These are phyloP conservation scores for Colletotrichum lini DNA, from an alignment of 2,329 filamentous ascomycete species.

Conservation along the genomic window DNA sequence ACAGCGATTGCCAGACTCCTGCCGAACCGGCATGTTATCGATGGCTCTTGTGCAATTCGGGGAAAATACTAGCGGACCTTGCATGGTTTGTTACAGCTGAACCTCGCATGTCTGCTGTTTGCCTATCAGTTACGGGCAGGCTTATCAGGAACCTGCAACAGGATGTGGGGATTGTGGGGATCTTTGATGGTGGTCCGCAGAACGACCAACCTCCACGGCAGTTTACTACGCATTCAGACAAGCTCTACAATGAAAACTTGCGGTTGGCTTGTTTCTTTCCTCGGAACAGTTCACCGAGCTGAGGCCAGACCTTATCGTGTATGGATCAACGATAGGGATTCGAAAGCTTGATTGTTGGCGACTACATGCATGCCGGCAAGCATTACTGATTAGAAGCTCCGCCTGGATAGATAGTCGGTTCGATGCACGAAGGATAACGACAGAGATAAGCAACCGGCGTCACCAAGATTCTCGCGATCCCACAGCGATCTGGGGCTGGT, in stretches of 20 bases:
- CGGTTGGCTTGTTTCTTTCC: no score
- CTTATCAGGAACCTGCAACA: conserved; percentile 30
- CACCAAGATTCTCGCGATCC: background rate
- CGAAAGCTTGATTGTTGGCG: background rate
- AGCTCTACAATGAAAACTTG: background rate
- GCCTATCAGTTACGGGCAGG: conserved; percentile 6
- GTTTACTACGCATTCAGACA: background rate
- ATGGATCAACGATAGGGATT: background rate
- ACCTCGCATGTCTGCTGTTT: background rate
- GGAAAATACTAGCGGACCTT: background rate
- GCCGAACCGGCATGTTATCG: background rate
- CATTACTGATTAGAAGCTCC: background rate
- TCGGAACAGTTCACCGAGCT: no score
- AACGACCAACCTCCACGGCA: background rate
- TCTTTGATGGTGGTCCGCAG: background rate
- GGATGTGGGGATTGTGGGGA: conserved; percentile 25
- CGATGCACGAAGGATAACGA: conserved; percentile 18
- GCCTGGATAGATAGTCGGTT: background rate
- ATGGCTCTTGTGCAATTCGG: background rate
- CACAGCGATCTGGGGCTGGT: no score
- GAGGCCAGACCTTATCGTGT: no score
- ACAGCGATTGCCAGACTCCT: background rate
- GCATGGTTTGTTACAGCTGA: background rate
- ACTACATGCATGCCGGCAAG: no score
- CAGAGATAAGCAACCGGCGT: conserved; percentile 8